phyloP scores from a whole-genome alignment of 2,329 filamentous ascomycete species.

The Penicillium griseofulvum region DNA sequence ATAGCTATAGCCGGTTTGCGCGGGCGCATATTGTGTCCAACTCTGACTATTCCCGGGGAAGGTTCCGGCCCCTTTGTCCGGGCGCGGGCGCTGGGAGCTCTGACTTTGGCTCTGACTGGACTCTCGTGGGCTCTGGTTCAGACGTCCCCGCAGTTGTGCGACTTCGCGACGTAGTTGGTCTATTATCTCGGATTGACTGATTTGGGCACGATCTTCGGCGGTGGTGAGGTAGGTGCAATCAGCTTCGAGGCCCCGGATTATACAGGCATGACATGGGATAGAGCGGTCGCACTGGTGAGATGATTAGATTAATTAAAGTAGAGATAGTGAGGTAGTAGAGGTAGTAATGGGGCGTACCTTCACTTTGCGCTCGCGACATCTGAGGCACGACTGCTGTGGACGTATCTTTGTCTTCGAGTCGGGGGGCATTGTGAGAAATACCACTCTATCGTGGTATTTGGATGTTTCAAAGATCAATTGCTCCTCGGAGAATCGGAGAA shows the following conservation, averaged over 20 bases:
- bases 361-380: constrained; percentile 31
- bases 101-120: background rate
- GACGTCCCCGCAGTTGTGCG: constrained; percentile 18
- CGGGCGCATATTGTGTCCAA: background rate
- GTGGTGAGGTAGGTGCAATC: constrained; percentile 32
- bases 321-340: background rate
- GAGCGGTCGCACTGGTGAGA: constrained; percentile 28
- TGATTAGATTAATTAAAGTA: background rate
- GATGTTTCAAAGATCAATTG: background rate
- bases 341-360: constrained; percentile 19
- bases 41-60: background rate
- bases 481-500: background rate
- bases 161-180: constrained; percentile 27
- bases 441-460: background rate
- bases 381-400: constrained; percentile 30
- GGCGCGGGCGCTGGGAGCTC: background rate
- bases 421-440: background rate
- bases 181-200: constrained; percentile 54
- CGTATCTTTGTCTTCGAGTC: constrained; percentile 24
- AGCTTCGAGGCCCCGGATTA: constrained; percentile 25
- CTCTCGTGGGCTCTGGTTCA: constrained; percentile 10
- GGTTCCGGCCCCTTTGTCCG: background rate
- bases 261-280: constrained; percentile 28
- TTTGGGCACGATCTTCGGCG: constrained; percentile 60
- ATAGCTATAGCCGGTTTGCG: background rate